Conservation (phyloP, 2,329 filamentous ascomycete genomes). For the Exophiala phaeomuriformis region DNA sequence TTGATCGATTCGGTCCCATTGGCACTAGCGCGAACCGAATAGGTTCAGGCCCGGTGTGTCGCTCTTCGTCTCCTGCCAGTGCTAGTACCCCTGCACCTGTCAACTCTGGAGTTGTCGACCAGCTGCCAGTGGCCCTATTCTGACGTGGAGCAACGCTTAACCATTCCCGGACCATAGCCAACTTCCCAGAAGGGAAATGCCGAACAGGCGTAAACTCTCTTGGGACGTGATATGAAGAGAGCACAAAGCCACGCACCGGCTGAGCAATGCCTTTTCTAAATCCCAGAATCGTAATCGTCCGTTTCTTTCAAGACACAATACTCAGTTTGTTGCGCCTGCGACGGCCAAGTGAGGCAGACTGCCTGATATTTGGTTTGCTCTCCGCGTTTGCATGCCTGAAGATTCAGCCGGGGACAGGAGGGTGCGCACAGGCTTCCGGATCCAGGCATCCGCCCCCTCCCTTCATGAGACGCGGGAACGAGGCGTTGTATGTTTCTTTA, state of each 20-base stretch:
- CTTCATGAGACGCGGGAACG: too few relatives aligned
- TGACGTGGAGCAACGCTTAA: neutral
- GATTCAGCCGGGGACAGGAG: too few relatives aligned
- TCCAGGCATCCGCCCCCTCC: too few relatives aligned
- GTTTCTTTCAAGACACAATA: neutral
- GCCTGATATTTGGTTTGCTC: too few relatives aligned
- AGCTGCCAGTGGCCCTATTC: too few relatives aligned
- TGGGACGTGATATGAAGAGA: neutral
- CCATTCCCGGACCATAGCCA: neutral
- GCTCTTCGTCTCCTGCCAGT: neutral
- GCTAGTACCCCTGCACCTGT: too few relatives aligned
- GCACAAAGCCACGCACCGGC: neutral
- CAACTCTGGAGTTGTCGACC: too few relatives aligned
- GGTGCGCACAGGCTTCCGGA: too few relatives aligned
- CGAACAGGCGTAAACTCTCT: neutral
- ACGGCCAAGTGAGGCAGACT: too few relatives aligned
- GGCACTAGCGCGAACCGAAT: neutral
- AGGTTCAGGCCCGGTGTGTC: neutral
- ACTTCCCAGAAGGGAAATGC: neutral
- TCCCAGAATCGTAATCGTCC: neutral
- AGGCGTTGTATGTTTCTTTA: too few relatives aligned
- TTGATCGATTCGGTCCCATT: neutral
- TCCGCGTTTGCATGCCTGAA: too few relatives aligned
- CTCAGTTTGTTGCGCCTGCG: neutral
- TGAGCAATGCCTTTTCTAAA: neutral